These are phyloP conservation scores for Tulasnella sp. DNA, from an alignment of 768 basidiomycete species.

Conservation along the genomic window DNA sequence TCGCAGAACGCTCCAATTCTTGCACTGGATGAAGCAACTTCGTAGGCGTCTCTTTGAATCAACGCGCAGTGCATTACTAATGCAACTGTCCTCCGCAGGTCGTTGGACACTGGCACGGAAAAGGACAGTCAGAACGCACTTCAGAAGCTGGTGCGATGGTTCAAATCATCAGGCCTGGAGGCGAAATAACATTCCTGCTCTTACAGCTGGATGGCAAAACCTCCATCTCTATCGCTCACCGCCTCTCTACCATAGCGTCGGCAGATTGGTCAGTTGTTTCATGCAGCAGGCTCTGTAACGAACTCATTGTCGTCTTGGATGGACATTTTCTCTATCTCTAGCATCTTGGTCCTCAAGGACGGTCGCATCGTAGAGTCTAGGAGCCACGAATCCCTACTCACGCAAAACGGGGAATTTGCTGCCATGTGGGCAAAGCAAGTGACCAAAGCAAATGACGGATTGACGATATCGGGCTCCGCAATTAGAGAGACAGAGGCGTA, in stretches of 20 bases:
- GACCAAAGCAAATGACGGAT: too few relatives aligned
- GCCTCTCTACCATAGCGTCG: slow-evolving; percentile 52
- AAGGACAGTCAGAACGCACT: slow-evolving; percentile 81
- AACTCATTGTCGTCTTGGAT: slow-evolving; percentile 3
- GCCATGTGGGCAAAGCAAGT: slow-evolving; percentile 85
- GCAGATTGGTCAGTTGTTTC: slow-evolving; percentile 35
- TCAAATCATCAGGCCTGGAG: too few relatives aligned
- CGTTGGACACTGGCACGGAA: slow-evolving; percentile 83
- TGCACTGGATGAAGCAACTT: slow-evolving; percentile 67
- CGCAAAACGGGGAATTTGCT: slow-evolving; percentile 60
- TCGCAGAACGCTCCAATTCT: slow-evolving; percentile 58
- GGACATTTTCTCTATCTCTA: slow-evolving; percentile 30
- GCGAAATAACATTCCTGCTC: neutral
- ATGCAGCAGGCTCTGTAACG: neutral
- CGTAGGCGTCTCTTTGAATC: slow-evolving; percentile 28
- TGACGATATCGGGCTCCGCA: too few relatives aligned
- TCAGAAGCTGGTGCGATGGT: slow-evolving; percentile 49
- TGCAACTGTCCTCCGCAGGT: slow-evolving; percentile 33
- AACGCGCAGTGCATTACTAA: neutral
- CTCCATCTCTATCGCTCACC: slow-evolving; percentile 69
- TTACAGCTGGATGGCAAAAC: slow-evolving; percentile 44
- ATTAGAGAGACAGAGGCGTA: too few relatives aligned
- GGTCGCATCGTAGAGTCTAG: slow-evolving; percentile 81
- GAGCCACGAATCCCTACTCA: slow-evolving; percentile 64
- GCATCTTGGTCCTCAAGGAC: slow-evolving; percentile 84